Conservation (phyloP, 2,329 filamentous ascomycete genomes). For the Fusarium mexicanum region DNA sequence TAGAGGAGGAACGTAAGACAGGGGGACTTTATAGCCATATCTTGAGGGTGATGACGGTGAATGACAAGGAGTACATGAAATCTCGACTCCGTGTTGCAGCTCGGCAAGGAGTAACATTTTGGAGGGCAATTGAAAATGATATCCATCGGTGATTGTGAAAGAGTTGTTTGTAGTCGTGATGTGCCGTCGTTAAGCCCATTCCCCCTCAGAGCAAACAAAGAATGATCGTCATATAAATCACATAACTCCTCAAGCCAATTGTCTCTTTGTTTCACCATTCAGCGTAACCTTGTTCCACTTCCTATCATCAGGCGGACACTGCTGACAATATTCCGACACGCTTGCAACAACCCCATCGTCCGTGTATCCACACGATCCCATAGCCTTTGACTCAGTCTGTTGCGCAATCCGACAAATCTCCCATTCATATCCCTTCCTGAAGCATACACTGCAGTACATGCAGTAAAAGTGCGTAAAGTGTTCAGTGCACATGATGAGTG, state of each 20-base stretch:
- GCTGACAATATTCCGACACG: slow-evolving; percentile 11
- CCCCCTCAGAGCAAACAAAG: rapidly evolving
- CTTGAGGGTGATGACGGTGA: neutral
- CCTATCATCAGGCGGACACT: slow-evolving; percentile 14
- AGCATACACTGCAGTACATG: slow-evolving; percentile 1
- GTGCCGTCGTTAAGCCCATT: rapidly evolving
- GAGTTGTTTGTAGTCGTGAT: neutral
- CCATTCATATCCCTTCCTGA: slow-evolving; percentile 11
- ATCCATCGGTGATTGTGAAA: neutral
- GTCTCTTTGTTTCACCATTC: neutral
- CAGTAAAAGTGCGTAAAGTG: slow-evolving; percentile 17
- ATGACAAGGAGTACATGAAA: rapidly evolving
- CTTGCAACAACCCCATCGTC: neutral
- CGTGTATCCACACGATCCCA: slow-evolving; percentile 21
- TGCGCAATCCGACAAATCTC: slow-evolving; percentile 1
- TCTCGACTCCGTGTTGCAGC: rapidly evolving
- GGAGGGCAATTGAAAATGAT: neutral
- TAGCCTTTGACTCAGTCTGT: neutral
- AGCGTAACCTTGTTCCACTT: slow-evolving; percentile 15
- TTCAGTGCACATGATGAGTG: slow-evolving; percentile 10
- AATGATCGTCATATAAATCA: rapidly evolving
- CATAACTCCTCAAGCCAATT: neutral
- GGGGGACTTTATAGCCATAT: neutral
- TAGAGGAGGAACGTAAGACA: neutral
- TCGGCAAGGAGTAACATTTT: neutral